Base-by-base conservation (phyloP, 2,329 filamentous ascomycete species). In the Fusarium sambucinum region DNA sequence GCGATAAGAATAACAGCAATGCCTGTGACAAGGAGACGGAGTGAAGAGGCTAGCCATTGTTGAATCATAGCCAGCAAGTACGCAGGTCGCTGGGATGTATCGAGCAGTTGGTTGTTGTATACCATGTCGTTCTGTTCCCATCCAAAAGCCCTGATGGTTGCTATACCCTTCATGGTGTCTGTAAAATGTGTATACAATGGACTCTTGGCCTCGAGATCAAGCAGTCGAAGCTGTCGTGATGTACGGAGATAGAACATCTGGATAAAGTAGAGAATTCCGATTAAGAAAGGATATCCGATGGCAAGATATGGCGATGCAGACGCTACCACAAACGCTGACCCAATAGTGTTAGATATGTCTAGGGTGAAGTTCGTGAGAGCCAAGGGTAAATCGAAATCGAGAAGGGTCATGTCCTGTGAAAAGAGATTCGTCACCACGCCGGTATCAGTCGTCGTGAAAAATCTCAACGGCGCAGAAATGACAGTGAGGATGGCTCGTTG, bases 181-280 rank as follows among this genome's bases (percentile, higher is more conserved):
- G 84, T 79, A 66, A 89, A 89, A 61, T 88, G 80, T 0, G 81
- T 76, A 65, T 77, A 76, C 3, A 76, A 19, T 0, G 87, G 87
- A 1, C 84, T 84, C 66, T 90, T 89, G 2, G 85, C 82, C 73
- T 90, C 88, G 1, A 90, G 80, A 45, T 90, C 88, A 13, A 90
- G 74, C 21, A 88, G 80, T 48, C 88, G 82, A 10, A 90, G 74
- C 72, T 90, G 88, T 0, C 87, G 79, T 1, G 87, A 89, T 0
- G 87, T 90, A 0, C 85, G 80, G 3, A 90, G 80, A 67, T 90
- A 90, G 48, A 87, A 81, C 53, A 80, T 84, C 63, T 89, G 87
- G 0, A 89, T 74, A 3, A 79, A 60, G 55, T 83, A 89, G 1
- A 89, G 62, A 1, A 83, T 63, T 0, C 71, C 75, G 11, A 82